Percentiles rank a stretch among this genome's conserved stretches.
Evolutionary conservation across 768 basidiomycete species (phyloP).

Genomic region (Rhodotorula kratochvilovae): DNA sequence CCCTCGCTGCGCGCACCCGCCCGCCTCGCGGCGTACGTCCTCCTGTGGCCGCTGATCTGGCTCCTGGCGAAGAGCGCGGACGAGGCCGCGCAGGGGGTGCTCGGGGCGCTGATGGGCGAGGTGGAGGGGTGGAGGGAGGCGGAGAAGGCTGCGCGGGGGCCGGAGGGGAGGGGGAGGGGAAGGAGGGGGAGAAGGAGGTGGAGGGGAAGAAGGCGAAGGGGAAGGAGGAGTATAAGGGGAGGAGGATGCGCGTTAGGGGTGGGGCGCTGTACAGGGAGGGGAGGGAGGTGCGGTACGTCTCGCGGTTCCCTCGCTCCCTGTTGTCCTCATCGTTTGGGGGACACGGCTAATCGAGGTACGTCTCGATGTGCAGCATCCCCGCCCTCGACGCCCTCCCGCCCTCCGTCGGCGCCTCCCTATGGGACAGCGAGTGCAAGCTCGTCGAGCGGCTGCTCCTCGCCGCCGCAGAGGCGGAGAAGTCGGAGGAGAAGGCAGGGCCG

Average conservation of each 20-base stretch:
- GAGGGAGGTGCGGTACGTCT: slow-evolving; percentile 19
- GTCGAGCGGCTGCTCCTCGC: slow-evolving; percentile 22
- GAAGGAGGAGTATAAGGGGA: neutral
- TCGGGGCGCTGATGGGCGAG: slow-evolving; percentile 20
- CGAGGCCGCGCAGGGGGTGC: slow-evolving; percentile 23
- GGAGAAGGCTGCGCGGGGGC: neutral
- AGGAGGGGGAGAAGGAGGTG: slow-evolving; percentile 3
- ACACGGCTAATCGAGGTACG: neutral
- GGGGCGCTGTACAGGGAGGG: slow-evolving; percentile 34
- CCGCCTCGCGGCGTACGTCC: slow-evolving; percentile 13
- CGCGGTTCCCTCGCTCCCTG: neutral
- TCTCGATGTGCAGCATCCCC: neutral
- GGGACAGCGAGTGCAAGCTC: slow-evolving; percentile 20
- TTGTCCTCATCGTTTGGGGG: neutral
- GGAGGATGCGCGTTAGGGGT: slow-evolving; percentile 11
- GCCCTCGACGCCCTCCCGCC: slow-evolving; percentile 11
- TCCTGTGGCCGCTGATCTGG: slow-evolving; percentile 35
- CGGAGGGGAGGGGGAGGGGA: neutral
- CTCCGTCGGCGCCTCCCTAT: neutral
- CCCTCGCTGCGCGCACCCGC: slow-evolving; percentile 5
- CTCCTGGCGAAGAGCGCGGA: slow-evolving; percentile 30
- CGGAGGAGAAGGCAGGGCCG: neutral
- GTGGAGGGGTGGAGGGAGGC: slow-evolving; percentile 1
- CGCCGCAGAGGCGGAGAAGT: neutral
- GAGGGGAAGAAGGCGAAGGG: neutral